Base-by-base conservation (phyloP, 2,329 filamentous ascomycete genomes). In the Aureobasidium leucospermi region DNA sequence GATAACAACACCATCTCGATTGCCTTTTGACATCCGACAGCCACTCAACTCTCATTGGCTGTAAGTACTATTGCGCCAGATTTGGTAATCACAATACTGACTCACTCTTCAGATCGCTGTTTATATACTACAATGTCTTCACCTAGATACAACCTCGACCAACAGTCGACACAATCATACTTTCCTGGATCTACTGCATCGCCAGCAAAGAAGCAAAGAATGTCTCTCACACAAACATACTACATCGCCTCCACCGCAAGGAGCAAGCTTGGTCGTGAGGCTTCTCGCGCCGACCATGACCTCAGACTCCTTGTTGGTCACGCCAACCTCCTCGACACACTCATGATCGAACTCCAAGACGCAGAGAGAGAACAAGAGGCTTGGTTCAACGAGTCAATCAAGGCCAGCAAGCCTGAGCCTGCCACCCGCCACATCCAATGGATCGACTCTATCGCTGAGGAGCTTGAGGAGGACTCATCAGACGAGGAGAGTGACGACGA, bases 191-290 rank as follows among this genome's bases (percentile, higher is more conserved):
- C 55, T 66, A 73, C 72, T 72, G 74, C 67, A 63, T 75, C 69
- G 67, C 73, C 76, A 60, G 72, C 74, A 64, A 78, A 78, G 74
- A 78, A 88, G 79, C 89, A 91, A 77, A 92, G 88, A 78, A 97
- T 97, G 94, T 95, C 89, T 74, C 88, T 97, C 79, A 95, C 93
- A 31, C 91, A 96, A 78, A 97, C 93, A 63, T 99, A 97, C 87
- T 96, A 90, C 80, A 88, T 97, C 69, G 94, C 94, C 73, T 92
- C 96, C 82, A 93, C 92, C 77, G 94, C 94, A 73, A 86, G 94
- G 75, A 88, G 87, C 69, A 99, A 99, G 90, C 91, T 99, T 71
- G 91, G 91, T 66, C 84, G 83, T 65, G 93, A 97, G 79, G 94
- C 94, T 79, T 85, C 86, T 75, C 87, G 88, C 70, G 81, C 90